Conservation (phyloP, 2,329 filamentous ascomycete species). For the Pseudopyricularia cyperi region DNA sequence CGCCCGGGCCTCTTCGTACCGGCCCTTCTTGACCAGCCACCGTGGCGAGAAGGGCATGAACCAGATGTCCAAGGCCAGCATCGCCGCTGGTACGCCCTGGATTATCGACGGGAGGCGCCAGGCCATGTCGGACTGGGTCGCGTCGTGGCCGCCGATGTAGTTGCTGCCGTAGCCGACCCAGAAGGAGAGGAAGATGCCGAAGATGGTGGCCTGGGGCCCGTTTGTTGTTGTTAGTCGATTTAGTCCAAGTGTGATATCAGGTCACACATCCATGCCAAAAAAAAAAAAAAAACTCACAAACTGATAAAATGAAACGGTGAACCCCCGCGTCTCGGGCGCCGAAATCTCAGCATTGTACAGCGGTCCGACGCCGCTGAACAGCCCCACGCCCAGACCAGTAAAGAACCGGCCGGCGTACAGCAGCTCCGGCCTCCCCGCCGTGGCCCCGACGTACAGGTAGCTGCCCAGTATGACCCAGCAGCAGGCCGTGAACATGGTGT, state of each 20-base stretch:
- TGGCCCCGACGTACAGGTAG: conserved; percentile 30
- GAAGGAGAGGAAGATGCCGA: conserved; percentile 39
- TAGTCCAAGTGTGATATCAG: too few relatives aligned
- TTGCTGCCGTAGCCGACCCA: conserved; percentile 32
- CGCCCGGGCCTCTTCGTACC: conserved; percentile 10
- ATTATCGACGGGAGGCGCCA: conserved; percentile 32
- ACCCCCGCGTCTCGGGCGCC: conserved; percentile 52
- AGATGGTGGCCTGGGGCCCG: conserved; percentile 31
- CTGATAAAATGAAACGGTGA: conserved; percentile 52
- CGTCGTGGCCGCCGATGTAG: conserved; percentile 27
- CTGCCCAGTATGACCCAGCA: conserved; percentile 30
- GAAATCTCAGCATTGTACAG: conserved; percentile 39
- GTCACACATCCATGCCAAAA: too few relatives aligned
- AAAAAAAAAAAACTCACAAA: conserved; percentile 23
- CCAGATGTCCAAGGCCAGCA: conserved; percentile 20
- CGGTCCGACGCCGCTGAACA: conserved; percentile 29
- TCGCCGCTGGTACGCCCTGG: conserved; percentile 25
- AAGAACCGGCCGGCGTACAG: conserved; percentile 4
- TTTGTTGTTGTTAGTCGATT: too few relatives aligned
- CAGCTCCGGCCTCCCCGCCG: conserved; percentile 18
- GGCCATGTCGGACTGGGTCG: conserved; percentile 25
- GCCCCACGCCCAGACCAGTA: conserved; percentile 31
- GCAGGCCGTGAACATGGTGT: conserved; percentile 36
- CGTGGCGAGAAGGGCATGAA: conserved; percentile 38
- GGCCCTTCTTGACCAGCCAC: conserved; percentile 24